Evolutionary conservation across 2,329 filamentous ascomycete species (phyloP), one percentile per base, ranked within the genome.

Genomic region (Phialocephala subalpina): DNA sequence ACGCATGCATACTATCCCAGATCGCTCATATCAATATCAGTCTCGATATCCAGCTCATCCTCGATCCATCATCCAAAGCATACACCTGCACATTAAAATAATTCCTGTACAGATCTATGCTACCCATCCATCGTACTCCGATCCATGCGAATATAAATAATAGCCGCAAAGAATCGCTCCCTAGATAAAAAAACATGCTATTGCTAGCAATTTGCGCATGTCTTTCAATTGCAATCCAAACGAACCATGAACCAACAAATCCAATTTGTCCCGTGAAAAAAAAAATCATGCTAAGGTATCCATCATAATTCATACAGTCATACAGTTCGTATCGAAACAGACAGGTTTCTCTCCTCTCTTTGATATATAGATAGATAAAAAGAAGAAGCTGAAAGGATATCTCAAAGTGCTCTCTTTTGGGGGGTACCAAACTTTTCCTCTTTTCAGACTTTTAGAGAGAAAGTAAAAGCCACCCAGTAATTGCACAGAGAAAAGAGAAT

Each of bases 311-410:
- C 73, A 70, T 73, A 69, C 71, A 70, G 60, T 72, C 72, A 70
- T 75, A 74, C 69, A 73, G 18, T 62, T 74, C 71, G 65, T 73
- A 73, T 73, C 68, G 63, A 72, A 71, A 75, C 72, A 73, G 69
- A 55, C 56, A 62, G 61, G 64, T 57, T 35, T 47, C 38, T 25
- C 27, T 45, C 9, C 29, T 33, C 29, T 33, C 29, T 33, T 9
- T 33, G 29, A 33, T 9, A 33, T 33, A 33, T 33, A 33, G 29
- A 9, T 33, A 9, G 52, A 61, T 36, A 65, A 63, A 18, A 53
- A 62, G 60, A 63, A 59, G 53, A 52, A 52, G 45, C 55, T 18
- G n/a, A 63, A 62, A 45, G 59, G 65, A 67, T 61, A 63, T 69
- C 61, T 66, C 68, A 40, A 53, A 62, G 70, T 70, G 68, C 69